Conservation (phyloP, 1,284 basidiomycete species). For the Trichosporon sp. region DNA sequence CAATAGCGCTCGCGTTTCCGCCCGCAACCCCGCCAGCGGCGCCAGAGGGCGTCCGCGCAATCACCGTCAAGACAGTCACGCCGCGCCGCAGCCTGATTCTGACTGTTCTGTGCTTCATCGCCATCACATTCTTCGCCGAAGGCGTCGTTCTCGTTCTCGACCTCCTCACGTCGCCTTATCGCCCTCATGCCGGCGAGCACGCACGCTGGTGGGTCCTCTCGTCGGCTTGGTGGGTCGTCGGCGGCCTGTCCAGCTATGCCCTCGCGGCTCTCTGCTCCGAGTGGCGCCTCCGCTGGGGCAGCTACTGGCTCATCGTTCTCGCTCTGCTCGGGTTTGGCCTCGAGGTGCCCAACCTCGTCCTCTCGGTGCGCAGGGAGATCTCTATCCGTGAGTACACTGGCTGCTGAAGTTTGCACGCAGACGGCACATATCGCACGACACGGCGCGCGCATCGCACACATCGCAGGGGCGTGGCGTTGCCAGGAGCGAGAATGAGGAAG, state of each 20-base stretch:
- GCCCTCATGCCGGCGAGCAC: conserved; percentile 19
- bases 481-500: conserved; percentile 9
- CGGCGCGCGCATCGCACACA: background rate
- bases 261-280: conserved; percentile 41
- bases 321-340: conserved; percentile 38
- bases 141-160: conserved; percentile 38
- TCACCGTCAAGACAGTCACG: conserved; percentile 47
- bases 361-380: conserved; percentile 40
- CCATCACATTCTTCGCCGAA: conserved; percentile 39
- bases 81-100: conserved; percentile 46
- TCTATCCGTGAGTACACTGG: conserved; percentile 40
- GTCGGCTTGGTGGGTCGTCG: conserved; percentile 37
- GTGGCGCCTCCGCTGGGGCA: conserved; percentile 46
- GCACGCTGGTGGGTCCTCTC: conserved; percentile 28
- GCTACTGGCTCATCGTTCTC: conserved; percentile 39
- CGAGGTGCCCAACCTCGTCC: conserved; percentile 48
- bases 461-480: background rate
- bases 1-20: conserved; percentile 35
- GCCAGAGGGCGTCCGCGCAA: conserved; percentile 43
- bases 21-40: conserved; percentile 20
- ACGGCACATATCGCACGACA: background rate
- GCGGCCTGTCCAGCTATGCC: conserved; percentile 43
- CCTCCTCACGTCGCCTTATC: conserved; percentile 30
- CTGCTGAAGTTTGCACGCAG: background rate
- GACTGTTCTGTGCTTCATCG: conserved; percentile 40